These are phyloP conservation scores for Botryotinia convoluta DNA, from an alignment of 2,329 filamentous ascomycete genomes.

Conservation along the genomic window DNA sequence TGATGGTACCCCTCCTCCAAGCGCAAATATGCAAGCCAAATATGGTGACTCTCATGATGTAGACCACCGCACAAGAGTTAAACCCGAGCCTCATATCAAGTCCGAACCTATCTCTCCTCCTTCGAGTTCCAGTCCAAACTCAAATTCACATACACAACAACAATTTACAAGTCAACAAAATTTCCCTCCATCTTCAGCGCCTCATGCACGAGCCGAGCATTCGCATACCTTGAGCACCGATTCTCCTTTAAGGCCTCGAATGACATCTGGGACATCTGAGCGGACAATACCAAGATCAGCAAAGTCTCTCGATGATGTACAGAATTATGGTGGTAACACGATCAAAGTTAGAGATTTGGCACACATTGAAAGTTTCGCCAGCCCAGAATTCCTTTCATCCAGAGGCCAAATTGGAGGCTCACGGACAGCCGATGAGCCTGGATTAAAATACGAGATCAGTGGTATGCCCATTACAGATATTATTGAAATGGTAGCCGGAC, in stretches of 20 bases:
- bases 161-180: conserved; percentile 35
- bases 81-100: conserved; percentile 26
- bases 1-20: conserved; percentile 31
- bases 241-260: background rate
- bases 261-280: background rate
- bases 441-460: conserved; percentile 82
- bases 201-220: conserved; percentile 18
- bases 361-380: conserved; percentile 86
- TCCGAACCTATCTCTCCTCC: conserved; percentile 34
- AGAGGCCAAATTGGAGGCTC: conserved; percentile 50
- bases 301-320: conserved; percentile 40
- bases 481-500: conserved; percentile 97
- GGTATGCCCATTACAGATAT: conserved; percentile 96
- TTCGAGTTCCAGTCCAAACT: conserved; percentile 33
- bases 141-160: conserved; percentile 27
- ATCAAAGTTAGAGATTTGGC: conserved; percentile 85
- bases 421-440: conserved; percentile 51
- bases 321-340: conserved; percentile 42
- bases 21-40: conserved; percentile 25
- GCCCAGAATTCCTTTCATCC: conserved; percentile 66
- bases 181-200: conserved; percentile 25
- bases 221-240: conserved; percentile 14
- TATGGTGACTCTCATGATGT: conserved; percentile 18
- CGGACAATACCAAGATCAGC: conserved; percentile 31
- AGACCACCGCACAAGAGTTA: conserved; percentile 22